Evolutionary conservation across 768 basidiomycete species (phyloP).

Genomic region (Saitozyma podzolica): DNA sequence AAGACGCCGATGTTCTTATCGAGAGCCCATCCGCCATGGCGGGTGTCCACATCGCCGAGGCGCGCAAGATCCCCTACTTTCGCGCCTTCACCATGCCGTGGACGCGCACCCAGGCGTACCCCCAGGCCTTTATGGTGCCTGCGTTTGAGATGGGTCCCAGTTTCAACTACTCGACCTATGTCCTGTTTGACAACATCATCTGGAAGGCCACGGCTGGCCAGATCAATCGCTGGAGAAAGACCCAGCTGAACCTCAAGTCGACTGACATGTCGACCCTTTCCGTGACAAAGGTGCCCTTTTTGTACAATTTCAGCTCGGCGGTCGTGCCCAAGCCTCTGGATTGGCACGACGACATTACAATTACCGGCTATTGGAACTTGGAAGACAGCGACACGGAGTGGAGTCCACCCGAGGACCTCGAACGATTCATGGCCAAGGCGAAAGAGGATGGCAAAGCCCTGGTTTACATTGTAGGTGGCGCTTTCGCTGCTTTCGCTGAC

Average conservation of each 20-base stretch:
- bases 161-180: conserved; percentile 62
- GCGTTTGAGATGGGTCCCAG: conserved; percentile 63
- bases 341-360: conserved; percentile 62
- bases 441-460: conserved; percentile 61
- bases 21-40: conserved; percentile 71
- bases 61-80: conserved; percentile 67
- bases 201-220: conserved; percentile 68
- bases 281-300: conserved; percentile 62
- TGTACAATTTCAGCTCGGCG: conserved; percentile 69
- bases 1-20: conserved; percentile 66
- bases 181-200: conserved; percentile 66
- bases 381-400: conserved; percentile 65
- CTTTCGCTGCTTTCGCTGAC: conserved; percentile 8
- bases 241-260: conserved; percentile 57
- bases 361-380: conserved; percentile 63
- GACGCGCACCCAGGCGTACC: conserved; percentile 61
- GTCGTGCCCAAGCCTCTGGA: conserved; percentile 72
- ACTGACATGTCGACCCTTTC: conserved; percentile 66
- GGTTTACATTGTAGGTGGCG: conserved; percentile 62
- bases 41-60: conserved; percentile 72
- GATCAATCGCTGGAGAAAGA: conserved; percentile 66
- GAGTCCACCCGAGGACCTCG: conserved; percentile 59
- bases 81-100: conserved; percentile 53
- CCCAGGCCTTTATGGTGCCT: conserved; percentile 63
- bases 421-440: conserved; percentile 63